Evolutionary conservation across 169 alveolate species (phyloP), one percentile per base, ranked within the genome.

Genomic region (Eimeria necatrix): DNA sequence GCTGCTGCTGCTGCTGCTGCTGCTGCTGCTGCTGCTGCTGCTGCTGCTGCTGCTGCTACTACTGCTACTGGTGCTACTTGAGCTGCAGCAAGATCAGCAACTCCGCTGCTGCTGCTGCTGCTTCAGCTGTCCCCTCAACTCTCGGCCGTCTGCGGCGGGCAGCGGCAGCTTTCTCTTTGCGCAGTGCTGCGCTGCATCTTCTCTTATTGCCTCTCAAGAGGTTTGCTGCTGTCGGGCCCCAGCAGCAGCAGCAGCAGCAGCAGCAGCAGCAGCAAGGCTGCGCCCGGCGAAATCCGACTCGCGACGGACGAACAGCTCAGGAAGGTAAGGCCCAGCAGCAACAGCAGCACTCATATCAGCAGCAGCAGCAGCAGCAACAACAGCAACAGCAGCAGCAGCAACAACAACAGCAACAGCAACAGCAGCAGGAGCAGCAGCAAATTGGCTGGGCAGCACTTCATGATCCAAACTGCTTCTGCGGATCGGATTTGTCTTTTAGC

Each of bases 141-240:
- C 53, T 53, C 92, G 46, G 56, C 78, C 9, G 48, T 84, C 18
- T 84, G 92, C 32, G 92, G 80, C n/a, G 92, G 92, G 12, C 73
- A 56, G 80, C 56, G 56, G 92, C 92, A 84, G 92, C 76, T 84
- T 18, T 84, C 92, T 4, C 92, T 84, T 4, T 84, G 92, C 41
- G 74, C 74, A 14, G 32, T 84, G 4, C 56, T 84, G 56, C 74
- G 92, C 16, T 64, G 59, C 16, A 56, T 84, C 59, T 84, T 64
- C 74, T 4, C 59, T 20, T 70, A 84, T 41, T 64, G 52, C 51
- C 51, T 84, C 53, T 14, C 78, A 20, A 53, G 59, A 8, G 18
- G 56, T 12, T 59, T 84, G 92, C 80, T 84, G 49, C 87, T 76
- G 60, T 68, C 80, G 41, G 12, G 48, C 46, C 48, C 32, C 46